These are phyloP conservation scores for Lentinula detonsa DNA, from an alignment of 768 basidiomycete genomes.

Conservation along the genomic window DNA sequence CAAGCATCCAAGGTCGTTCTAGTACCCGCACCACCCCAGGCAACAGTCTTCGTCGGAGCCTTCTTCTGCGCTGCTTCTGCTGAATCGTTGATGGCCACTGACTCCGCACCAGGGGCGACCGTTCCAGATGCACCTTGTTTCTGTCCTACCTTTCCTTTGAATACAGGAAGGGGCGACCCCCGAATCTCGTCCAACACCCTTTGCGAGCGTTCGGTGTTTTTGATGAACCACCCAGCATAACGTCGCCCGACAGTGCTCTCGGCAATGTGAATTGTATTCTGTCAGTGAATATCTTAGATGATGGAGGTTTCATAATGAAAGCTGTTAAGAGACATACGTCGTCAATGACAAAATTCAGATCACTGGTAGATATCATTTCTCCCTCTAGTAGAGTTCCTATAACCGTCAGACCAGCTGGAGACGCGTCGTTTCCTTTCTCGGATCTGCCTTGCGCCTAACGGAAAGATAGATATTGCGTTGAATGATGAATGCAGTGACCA, in stretches of 20 bases:
- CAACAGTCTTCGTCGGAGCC: background rate
- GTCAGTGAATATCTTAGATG: background rate
- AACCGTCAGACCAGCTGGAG: background rate
- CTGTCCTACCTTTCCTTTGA: constrained; percentile 6
- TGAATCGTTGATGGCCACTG: background rate
- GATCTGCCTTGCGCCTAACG: constrained; percentile 25
- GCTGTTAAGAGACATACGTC: constrained; percentile 49
- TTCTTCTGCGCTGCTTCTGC: background rate
- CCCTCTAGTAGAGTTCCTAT: constrained; percentile 70
- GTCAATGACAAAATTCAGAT: constrained; percentile 93
- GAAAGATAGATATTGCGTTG: constrained; percentile 13
- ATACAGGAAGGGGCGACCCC: constrained; percentile 38
- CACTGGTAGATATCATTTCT: constrained; percentile 82
- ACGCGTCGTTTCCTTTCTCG: constrained; percentile 15
- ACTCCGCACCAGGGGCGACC: background rate
- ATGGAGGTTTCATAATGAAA: background rate
- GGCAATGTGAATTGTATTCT: constrained; percentile 97
- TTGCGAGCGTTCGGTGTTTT: constrained; percentile 89
- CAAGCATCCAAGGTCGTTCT: background rate
- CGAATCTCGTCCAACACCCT: constrained; percentile 79
- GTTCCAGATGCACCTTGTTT: background rate
- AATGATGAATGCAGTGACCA: background rate
- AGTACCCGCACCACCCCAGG: background rate
- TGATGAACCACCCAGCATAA: constrained; percentile 97
- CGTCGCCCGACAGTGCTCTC: constrained; percentile 91